phyloP scores from a whole-genome alignment of 805 yeast genomes.

The Myxozyma vanderwaltii region DNA sequence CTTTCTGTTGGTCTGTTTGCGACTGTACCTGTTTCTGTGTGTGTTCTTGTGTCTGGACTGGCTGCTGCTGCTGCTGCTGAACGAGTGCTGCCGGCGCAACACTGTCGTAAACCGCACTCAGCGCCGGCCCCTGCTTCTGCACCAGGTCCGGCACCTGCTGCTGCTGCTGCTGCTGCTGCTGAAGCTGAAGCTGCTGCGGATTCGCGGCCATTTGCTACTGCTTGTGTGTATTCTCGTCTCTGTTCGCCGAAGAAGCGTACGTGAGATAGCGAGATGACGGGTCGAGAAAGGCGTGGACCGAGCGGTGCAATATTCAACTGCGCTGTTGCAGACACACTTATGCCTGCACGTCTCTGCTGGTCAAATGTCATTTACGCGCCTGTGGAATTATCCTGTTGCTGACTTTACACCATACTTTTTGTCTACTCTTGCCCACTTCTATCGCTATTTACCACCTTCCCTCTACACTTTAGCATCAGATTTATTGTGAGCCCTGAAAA shows the following conservation, averaged over 20 bases:
- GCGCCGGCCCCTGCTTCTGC: no score
- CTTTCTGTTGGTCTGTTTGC: background rate
- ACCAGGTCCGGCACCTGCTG: background rate
- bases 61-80: background rate
- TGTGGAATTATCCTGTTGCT: no score
- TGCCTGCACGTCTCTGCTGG: no score
- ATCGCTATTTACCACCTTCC: no score
- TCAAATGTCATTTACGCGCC: no score
- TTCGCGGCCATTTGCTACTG: background rate
- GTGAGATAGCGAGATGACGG: background rate
- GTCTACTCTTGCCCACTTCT: no score
- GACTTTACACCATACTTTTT: no score
- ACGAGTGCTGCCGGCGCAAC: slow-evolving; percentile 1
- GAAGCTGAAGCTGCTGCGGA: slow-evolving; percentile 4
- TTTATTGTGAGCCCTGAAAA: no score
- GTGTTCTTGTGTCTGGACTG: background rate
- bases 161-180: background rate
- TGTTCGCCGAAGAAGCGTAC: background rate
- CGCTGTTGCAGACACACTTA: background rate
- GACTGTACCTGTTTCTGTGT: background rate
- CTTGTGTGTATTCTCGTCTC: background rate
- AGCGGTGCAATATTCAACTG: background rate
- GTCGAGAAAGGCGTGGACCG: background rate
- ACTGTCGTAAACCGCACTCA: no score
- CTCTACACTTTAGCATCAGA: no score